These are phyloP conservation scores for Lactarius sanguifluus DNA, from an alignment of 768 basidiomycete species.

Conservation along the genomic window DNA sequence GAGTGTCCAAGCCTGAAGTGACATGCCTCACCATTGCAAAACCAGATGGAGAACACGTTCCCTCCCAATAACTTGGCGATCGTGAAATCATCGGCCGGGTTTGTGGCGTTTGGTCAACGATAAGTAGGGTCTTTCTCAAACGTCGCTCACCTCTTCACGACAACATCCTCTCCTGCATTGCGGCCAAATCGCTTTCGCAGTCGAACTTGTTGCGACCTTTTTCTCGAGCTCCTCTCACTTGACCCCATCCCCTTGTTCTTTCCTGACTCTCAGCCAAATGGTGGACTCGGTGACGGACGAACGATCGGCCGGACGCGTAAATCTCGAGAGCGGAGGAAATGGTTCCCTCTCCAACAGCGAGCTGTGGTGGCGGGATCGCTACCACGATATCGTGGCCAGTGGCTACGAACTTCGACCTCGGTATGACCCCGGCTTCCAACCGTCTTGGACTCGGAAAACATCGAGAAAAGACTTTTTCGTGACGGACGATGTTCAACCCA, in stretches of 20 bases:
- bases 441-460: slow-evolving; percentile 14
- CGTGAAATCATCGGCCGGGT: no score
- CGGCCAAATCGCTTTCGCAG: background rate
- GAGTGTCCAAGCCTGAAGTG: no score
- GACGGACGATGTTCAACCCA: slow-evolving; percentile 17
- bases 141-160: background rate
- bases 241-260: background rate
- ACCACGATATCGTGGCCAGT: slow-evolving; percentile 3
- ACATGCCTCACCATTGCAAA: no score
- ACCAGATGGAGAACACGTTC: no score
- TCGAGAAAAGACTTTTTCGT: slow-evolving; percentile 11
- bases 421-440: slow-evolving; percentile 14
- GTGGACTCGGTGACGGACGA: background rate
- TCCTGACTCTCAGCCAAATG: background rate
- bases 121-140: background rate
- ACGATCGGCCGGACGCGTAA: background rate
- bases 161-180: background rate
- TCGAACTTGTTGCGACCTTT: background rate
- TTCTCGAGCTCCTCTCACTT: background rate
- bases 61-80: no score
- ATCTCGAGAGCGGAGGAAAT: background rate
- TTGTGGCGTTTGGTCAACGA: no score
- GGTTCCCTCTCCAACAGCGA: slow-evolving; percentile 16
- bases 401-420: slow-evolving; percentile 21
- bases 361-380: slow-evolving; percentile 19